Base-by-base conservation (phyloP, 2,329 filamentous ascomycete species). In the Alternaria longipes region DNA sequence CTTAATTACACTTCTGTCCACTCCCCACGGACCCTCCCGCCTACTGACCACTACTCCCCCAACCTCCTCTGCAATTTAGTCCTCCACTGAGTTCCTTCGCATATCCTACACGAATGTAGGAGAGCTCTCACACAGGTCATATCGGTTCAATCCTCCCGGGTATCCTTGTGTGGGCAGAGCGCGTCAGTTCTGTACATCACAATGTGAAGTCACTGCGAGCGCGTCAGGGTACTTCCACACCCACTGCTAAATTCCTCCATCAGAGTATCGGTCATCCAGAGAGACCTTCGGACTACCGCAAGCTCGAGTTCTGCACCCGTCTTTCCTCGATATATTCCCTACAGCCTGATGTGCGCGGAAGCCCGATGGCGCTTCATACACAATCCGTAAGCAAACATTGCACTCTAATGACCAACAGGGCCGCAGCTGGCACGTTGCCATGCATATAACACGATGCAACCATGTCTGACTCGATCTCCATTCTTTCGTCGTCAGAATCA, bases 1-100 rank as follows among this genome's bases (percentile, higher is more conserved):
- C 62, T 64, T 66, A 66, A 56, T 66, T 52, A 16, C 59, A 66
- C 64, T 51, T 60, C 64, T 63, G 22, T 34, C 30, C 38, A 36
- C 61, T 56, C 51, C 44, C 36, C 30, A 12, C 51, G 18, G 46
- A 40, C 44, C 36, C 38, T 26, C 51, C 28, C 36, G 28, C 44
- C 54, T n/a, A 42, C 18, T 54, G 24, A 51, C 49, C 38, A 22
- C 40, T 49, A 8, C 55, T 34, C 14, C 47, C 44, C 54, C 52
- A 44, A 53, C 54, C 18, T 50, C 40, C 42, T 38, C 7, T 20
- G 5, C 12, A 8, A 9, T 22, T 28, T 14, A n/a, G 1, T 30
- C 36, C 41, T 32, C 20, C 22, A 9, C 30, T 22, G 30, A 16
- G 12, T n/a, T 16, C 6, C 6, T 40, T 26, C 6, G 3, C 11